A percentile compares a stretch with the other conserved stretches of the same genome.
These are phyloP conservation scores for Colletotrichum tropicicola DNA, from an alignment of 2,329 filamentous ascomycete genomes.

Conservation along the genomic window DNA sequence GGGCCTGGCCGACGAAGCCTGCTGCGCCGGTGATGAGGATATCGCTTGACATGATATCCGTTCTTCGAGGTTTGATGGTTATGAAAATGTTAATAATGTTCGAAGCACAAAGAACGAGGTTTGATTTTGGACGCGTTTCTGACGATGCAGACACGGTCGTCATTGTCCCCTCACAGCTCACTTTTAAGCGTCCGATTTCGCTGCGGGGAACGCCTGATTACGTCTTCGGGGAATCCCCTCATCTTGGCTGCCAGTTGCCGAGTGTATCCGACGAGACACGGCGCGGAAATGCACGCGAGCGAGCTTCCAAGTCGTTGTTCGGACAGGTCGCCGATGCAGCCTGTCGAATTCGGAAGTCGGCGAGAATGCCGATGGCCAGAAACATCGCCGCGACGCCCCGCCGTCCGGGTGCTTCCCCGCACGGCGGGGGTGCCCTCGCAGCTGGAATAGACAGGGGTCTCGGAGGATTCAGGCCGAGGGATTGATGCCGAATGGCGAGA, in stretches of 20 bases:
- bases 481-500: not conserved
- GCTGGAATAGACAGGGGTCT: not conserved
- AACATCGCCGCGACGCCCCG: not conserved
- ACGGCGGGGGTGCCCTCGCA: not conserved
- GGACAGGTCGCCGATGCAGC: conserved; percentile 5
- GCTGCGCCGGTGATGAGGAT: conserved; percentile 72
- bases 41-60: conserved; percentile 33
- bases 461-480: not conserved
- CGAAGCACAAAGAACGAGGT: not conserved
- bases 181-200: conserved; percentile 16
- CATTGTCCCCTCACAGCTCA: not conserved
- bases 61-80: not conserved
- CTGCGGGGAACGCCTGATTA: conserved; percentile 6
- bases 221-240: not conserved
- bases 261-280: not conserved
- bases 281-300: not conserved
- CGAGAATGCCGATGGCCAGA: conserved; percentile 13
- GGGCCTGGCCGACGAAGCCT: conserved; percentile 71
- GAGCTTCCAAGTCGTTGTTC: not conserved
- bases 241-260: not conserved
- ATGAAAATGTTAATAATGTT: not conserved
- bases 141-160: not conserved
- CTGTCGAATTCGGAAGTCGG: conserved; percentile 1
- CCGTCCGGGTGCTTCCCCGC: conserved; percentile 12
- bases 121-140: not conserved